phyloP scores from a whole-genome alignment of 164 flowering plant genomes.

The Kingdonia uniflora region DNA sequence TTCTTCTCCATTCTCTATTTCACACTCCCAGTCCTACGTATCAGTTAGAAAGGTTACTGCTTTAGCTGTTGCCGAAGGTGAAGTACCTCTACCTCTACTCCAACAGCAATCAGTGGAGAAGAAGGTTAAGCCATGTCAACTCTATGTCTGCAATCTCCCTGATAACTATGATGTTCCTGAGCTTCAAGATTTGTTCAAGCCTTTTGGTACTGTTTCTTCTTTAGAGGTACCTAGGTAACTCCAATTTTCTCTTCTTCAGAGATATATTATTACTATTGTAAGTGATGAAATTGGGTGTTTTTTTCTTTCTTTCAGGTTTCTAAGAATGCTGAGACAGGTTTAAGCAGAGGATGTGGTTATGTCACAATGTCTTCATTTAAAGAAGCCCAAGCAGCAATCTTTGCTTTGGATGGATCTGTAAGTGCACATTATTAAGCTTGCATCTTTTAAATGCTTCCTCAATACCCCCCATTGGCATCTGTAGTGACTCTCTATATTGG shows the following conservation, averaged over 20 bases:
- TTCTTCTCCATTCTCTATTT: too few species aligned
- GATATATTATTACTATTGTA: neutral
- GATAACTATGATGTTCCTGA: slow-evolving; percentile 23
- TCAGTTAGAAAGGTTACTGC: too few species aligned
- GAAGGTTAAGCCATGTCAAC: slow-evolving; percentile 26
- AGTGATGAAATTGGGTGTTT: slow-evolving; percentile 1
- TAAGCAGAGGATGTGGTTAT: slow-evolving; percentile 35
- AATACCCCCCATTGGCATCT: neutral
- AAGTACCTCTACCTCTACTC: too few species aligned
- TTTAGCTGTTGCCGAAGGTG: too few species aligned
- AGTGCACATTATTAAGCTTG: too few species aligned
- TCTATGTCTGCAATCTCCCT: slow-evolving; percentile 42
- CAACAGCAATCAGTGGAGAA: too few species aligned
- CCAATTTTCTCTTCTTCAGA: neutral
- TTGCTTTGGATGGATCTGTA: slow-evolving; percentile 40
- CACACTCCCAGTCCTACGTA: too few species aligned
- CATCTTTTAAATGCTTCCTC: too few species aligned
- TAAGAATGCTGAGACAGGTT: slow-evolving; percentile 31
- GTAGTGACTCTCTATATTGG: too few species aligned
- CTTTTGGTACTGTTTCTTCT: slow-evolving; percentile 29
- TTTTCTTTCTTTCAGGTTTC: slow-evolving; percentile 26
- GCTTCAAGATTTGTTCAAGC: slow-evolving; percentile 26
- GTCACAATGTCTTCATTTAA: too few species aligned
- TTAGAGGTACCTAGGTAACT: slow-evolving; percentile 30
- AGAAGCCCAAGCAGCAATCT: slow-evolving; percentile 31